Base-by-base conservation (phyloP, 352 stramenopile genomes). In the Aphanomyces euteiches region DNA sequence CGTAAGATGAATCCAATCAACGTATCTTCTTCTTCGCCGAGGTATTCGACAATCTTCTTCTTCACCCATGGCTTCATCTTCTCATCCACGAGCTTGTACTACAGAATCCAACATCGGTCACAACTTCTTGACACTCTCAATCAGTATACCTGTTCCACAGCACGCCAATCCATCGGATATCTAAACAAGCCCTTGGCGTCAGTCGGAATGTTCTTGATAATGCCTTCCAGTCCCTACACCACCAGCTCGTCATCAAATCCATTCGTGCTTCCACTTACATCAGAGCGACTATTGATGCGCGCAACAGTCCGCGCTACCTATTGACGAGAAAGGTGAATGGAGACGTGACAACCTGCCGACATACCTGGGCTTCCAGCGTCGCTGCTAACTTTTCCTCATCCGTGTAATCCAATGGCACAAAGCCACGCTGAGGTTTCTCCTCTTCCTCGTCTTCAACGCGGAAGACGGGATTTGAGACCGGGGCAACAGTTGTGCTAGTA, bases 21-120 rank as follows among this genome's bases (percentile, higher is more conserved):
- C 34, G 79, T 77, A 36, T 69, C 63, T 39, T 87, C 79, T 38
- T 81, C 75, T 66, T 84, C 78, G 67, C 79, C 79, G 12, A 87
- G 50, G 70, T 87, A 87, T 69, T 84, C 78, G 69, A 76, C 40
- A 15, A 87, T 74, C 60, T 84, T 87, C 72, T 83, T 83, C 7
- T 28, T 69, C 7, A 84, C 73, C 79, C 79, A 87, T 15, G 76
- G 69, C 40, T 38, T 47, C 76, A 87, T 83, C 61, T 84, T 87
- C 34, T 74, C 59, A 28, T 73, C 50, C 3, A 87, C 68, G 53
- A 87, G 15, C 1, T 69, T 47, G 48, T 78, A 48, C 73, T 79
- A 45, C 48, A 60, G 36, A 53, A 4, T 63, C 6, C 38, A 36
- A 12, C n/a, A 5, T 21, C 37, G 53, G 7, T 50, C 37, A 70